Conservation (phyloP, 306 rosid genomes). For the Erythrophleum fordii region DNA sequence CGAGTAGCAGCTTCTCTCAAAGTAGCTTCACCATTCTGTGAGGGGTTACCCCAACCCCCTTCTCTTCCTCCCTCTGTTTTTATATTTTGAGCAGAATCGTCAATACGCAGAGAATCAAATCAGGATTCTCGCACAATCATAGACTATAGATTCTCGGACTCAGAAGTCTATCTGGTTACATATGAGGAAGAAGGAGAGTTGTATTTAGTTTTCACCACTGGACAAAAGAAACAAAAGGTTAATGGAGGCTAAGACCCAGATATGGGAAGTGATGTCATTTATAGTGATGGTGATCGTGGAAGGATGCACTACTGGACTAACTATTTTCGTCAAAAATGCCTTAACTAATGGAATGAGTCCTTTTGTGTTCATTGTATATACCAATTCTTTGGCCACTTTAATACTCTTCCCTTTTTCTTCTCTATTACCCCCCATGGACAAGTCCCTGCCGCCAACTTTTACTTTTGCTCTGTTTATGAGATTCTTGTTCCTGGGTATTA, state of each 20-base stretch:
- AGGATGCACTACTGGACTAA: conserved; percentile 67
- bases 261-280: conserved; percentile 55
- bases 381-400: conserved; percentile 60
- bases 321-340: conserved; percentile 68
- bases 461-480: conserved; percentile 59
- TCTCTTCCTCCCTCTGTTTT: conserved; percentile 30
- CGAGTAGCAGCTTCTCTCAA: conserved; percentile 57
- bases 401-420: conserved; percentile 63
- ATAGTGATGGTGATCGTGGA: conserved; percentile 69
- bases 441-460: conserved; percentile 55
- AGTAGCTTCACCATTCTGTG: conserved; percentile 48
- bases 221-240: neutral
- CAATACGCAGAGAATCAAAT: neutral
- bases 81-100: conserved; percentile 18
- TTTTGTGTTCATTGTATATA: conserved; percentile 69
- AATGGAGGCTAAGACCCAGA: conserved; percentile 40
- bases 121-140: no score
- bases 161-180: neutral
- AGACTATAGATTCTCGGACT: neutral
- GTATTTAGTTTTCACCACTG: conserved; percentile 5
- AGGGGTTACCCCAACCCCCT: conserved; percentile 40
- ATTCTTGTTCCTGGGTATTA: conserved; percentile 71
- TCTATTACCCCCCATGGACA: conserved; percentile 48
- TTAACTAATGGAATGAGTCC: conserved; percentile 73
- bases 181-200: neutral